Conservation (phyloP, 768 basidiomycete species). For the Psilocybe azurescens region DNA sequence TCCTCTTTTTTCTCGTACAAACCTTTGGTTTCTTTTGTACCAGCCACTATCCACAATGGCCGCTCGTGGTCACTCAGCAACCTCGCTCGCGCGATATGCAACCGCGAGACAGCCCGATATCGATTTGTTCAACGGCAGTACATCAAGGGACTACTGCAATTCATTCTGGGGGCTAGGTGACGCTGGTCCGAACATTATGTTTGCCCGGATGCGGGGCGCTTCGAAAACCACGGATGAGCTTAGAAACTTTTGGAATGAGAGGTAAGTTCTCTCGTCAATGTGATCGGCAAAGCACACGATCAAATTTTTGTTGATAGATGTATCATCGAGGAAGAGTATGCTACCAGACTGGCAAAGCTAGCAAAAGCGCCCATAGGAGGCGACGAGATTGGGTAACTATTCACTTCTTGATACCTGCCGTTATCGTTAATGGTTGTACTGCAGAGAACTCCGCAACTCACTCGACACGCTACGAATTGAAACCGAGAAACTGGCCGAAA, state of each 20-base stretch:
- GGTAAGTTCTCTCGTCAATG: constrained; percentile 55
- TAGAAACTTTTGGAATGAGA: constrained; percentile 88
- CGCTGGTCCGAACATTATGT: constrained; percentile 86
- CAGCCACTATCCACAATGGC: constrained; percentile 46
- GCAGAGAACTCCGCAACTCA: constrained; percentile 80
- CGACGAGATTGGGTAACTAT: constrained; percentile 90
- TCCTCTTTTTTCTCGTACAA: constrained; percentile 12
- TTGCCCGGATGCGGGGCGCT: constrained; percentile 86
- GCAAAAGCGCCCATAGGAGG: constrained; percentile 77
- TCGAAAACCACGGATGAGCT: constrained; percentile 89
- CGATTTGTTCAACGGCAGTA: constrained; percentile 48
- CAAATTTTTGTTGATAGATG: constrained; percentile 52
- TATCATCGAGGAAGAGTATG: constrained; percentile 93
- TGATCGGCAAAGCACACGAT: constrained; percentile 12
- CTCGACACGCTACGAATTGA: constrained; percentile 82
- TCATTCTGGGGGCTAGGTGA: constrained; percentile 93
- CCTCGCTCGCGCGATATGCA: constrained; percentile 71
- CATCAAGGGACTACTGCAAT: constrained; percentile 84
- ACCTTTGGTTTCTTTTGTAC: neutral
- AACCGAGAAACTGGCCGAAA: constrained; percentile 79
- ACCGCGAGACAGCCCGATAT: constrained; percentile 50
- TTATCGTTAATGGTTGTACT: constrained; percentile 5
- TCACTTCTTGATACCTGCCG: neutral
- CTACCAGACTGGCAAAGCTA: constrained; percentile 79
- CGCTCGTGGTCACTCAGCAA: constrained; percentile 68